A percentile compares a stretch with the other conserved stretches of the same genome.
Evolutionary conservation across 1,284 basidiomycete species (phyloP).

Genomic region (Polyporus tsugae): DNA sequence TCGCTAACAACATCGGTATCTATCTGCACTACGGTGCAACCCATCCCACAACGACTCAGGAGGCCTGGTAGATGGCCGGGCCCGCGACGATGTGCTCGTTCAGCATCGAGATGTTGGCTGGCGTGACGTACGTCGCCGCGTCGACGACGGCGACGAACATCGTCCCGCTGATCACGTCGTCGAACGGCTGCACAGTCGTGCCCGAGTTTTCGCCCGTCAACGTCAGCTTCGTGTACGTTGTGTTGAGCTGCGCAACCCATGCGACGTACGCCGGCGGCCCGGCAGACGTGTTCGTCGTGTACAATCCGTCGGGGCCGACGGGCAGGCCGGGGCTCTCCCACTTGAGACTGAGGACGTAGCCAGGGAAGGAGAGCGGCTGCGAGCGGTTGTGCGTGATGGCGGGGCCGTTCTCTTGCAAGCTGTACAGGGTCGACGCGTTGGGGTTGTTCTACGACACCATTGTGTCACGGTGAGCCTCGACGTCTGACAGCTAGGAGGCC

Average conservation of each 20-base stretch:
- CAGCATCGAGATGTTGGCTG: conserved; percentile 62
- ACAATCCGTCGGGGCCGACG: conserved; percentile 59
- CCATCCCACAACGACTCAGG: conserved; percentile 38
- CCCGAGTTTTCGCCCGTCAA: conserved; percentile 54
- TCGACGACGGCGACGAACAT: conserved; percentile 68
- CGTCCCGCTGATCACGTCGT: conserved; percentile 56
- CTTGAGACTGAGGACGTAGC: conserved; percentile 54
- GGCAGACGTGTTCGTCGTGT: conserved; percentile 58
- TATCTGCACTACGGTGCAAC: not conserved
- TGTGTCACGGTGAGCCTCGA: not conserved
- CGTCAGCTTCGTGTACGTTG: conserved; percentile 63
- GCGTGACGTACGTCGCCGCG: conserved; percentile 60
- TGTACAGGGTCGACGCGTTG: conserved; percentile 37
- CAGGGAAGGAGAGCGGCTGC: conserved; percentile 51
- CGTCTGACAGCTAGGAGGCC: not conserved
- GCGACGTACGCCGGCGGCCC: conserved; percentile 49
- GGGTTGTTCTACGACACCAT: conserved; percentile 39
- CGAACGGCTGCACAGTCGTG: conserved; percentile 56
- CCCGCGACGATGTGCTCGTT: conserved; percentile 67
- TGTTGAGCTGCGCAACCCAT: conserved; percentile 70
- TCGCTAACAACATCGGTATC: not conserved
- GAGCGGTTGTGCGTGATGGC: conserved; percentile 56
- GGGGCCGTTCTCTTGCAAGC: conserved; percentile 43
- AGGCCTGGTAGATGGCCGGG: conserved; percentile 59
- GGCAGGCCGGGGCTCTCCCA: conserved; percentile 67